phyloP scores from a whole-genome alignment of 805 yeast genomes.

The Torulaspora microellipsoides region DNA sequence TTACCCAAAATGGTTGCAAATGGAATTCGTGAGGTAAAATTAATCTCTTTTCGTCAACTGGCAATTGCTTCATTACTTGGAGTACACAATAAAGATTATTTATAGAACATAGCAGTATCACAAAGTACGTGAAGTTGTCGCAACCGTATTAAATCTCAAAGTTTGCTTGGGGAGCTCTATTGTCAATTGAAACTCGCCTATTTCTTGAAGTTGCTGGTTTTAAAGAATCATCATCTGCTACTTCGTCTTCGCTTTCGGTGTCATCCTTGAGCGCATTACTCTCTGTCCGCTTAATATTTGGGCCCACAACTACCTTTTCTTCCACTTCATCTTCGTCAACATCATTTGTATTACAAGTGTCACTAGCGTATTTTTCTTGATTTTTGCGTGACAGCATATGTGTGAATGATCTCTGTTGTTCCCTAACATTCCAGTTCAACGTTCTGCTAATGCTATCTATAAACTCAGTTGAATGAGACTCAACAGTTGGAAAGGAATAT shows the following conservation, averaged over 20 bases:
- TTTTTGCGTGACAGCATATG: constrained; percentile 56
- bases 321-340: constrained; percentile 14
- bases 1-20: no score
- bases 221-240: constrained; percentile 4
- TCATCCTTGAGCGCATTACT: constrained; percentile 3
- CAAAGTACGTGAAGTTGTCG: no score
- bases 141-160: constrained; percentile 2
- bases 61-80: no score
- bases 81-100: no score
- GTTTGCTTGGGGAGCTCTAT: constrained; percentile 8
- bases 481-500: constrained; percentile 91
- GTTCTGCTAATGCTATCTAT: constrained; percentile 82
- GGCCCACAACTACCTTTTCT: constrained; percentile 15
- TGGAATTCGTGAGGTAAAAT: no score
- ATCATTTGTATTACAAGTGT: constrained; percentile 13
- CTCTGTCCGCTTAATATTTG: constrained; percentile 8
- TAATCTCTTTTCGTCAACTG: no score
- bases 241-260: constrained; percentile 3
- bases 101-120: no score
- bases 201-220: constrained; percentile 3
- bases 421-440: constrained; percentile 90
- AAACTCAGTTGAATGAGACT: constrained; percentile 66
- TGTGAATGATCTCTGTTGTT: constrained; percentile 77
- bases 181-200: neutral
- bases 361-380: constrained; percentile 40